Evolutionary conservation across 202 grass and related monocot species (phyloP).

Genomic region (Schoenoplectus triqueter): DNA sequence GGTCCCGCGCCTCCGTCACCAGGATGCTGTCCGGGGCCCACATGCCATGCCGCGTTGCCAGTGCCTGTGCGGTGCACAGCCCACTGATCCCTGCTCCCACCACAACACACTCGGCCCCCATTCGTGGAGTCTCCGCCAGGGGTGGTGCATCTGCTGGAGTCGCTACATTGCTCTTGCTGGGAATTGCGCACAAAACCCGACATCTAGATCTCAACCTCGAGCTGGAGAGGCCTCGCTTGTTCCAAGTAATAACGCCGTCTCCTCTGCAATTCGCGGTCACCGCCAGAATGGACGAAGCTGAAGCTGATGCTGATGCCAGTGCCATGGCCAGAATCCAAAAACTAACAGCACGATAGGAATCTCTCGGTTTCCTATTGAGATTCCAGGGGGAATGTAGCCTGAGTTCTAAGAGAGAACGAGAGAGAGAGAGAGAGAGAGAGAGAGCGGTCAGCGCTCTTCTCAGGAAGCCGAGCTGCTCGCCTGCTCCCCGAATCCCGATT

Average conservation of each 20-base stretch:
- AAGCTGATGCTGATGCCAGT: constrained; percentile 31
- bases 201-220: constrained; percentile 21
- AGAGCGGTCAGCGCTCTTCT: not conserved
- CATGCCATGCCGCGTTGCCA: constrained; percentile 59
- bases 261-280: not conserved
- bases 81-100: constrained; percentile 86
- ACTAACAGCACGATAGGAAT: not conserved
- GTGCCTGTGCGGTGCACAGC: constrained; percentile 86
- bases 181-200: not conserved
- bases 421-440: not conserved
- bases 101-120: constrained; percentile 76
- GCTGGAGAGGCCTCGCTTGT: constrained; percentile 41
- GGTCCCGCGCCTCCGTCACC: constrained; percentile 74
- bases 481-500: not conserved
- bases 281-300: constrained; percentile 34
- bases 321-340: not conserved
- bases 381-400: not conserved
- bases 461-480: not conserved
- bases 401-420: not conserved
- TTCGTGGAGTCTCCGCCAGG: constrained; percentile 29
- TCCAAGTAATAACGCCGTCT: not conserved
- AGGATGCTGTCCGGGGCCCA: constrained; percentile 42
- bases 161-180: not conserved
- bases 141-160: constrained; percentile 3
- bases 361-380: not conserved